A percentile compares a stretch with the other conserved stretches of the same genome.
Evolutionary conservation across 2,329 filamentous ascomycete genomes (phyloP).

Genomic region (Monosporascus sp.): DNA sequence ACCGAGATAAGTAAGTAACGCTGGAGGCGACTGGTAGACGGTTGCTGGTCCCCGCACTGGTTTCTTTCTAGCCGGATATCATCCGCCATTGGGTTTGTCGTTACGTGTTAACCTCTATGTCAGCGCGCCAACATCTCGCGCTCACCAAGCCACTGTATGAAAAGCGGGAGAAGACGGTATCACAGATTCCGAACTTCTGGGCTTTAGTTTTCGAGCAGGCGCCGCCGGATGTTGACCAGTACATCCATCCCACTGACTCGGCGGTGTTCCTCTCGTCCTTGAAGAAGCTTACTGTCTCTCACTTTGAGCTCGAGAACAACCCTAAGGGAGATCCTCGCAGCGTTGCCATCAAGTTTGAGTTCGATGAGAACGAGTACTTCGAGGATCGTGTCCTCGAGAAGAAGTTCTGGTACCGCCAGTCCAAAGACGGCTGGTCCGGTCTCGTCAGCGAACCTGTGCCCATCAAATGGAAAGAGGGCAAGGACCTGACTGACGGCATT

Average conservation of each 20-base stretch:
- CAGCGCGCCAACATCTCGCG: conserved; percentile 68
- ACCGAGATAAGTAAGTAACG: conserved; percentile 67
- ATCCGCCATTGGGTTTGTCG: background rate
- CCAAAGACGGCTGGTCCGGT: conserved; percentile 63
- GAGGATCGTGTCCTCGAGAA: conserved; percentile 75
- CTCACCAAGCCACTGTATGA: conserved; percentile 67
- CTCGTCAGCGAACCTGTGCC: conserved; percentile 84
- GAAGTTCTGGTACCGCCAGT: conserved; percentile 80
- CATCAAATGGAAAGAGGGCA: conserved; percentile 81
- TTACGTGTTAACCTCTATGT: conserved; percentile 5
- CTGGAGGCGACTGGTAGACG: background rate
- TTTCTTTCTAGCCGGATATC: conserved; percentile 1
- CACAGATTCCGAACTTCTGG: conserved; percentile 86
- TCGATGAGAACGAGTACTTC: conserved; percentile 77
- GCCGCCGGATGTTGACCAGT: conserved; percentile 80
- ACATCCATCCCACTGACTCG: conserved; percentile 76
- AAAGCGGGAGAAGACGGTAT: conserved; percentile 65
- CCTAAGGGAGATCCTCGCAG: conserved; percentile 71
- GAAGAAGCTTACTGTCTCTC: conserved; percentile 63
- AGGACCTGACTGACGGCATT: conserved; percentile 78
- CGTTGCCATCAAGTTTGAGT: conserved; percentile 71
- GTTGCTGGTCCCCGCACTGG: background rate
- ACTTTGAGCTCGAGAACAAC: conserved; percentile 68
- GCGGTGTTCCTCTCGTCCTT: conserved; percentile 65
- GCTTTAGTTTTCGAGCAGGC: conserved; percentile 85